Percentiles rank a stretch among this genome's conserved stretches.
Evolutionary conservation across 108 stramenopile genomes (phyloP).

Genomic region (Epipyxis sp.): DNA sequence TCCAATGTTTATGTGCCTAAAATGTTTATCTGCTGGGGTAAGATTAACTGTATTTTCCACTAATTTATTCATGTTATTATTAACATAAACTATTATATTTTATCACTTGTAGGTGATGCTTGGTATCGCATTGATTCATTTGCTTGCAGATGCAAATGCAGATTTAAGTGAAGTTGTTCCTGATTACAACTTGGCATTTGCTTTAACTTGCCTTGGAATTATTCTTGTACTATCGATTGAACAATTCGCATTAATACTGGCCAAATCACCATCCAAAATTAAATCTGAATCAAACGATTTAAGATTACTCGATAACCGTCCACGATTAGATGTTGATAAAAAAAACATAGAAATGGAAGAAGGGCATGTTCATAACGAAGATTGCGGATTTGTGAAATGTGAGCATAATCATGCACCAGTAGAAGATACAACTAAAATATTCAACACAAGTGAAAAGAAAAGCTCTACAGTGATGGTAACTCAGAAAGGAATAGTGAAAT

Average conservation of each 20-base stretch:
- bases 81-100: too few species aligned
- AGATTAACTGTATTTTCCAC: too few species aligned
- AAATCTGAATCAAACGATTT: neutral
- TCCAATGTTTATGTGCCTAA: neutral
- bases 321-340: neutral
- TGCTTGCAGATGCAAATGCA: neutral
- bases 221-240: neutral
- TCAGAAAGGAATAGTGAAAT: too few species aligned
- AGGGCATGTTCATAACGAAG: neutral
- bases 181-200: neutral
- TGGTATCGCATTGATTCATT: neutral
- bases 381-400: neutral
- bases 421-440: too few species aligned
- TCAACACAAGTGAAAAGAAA: too few species aligned
- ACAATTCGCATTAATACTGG: neutral
- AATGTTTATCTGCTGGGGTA: too few species aligned
- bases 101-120: neutral
- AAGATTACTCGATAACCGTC: neutral
- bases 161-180: neutral
- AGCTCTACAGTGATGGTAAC: conserved; percentile 1
- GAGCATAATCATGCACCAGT: too few species aligned
- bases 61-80: too few species aligned
- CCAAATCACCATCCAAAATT: neutral
- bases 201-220: neutral
- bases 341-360: neutral